Base-by-base conservation (phyloP, 2,329 filamentous ascomycete species). In the Alternaria dauci region DNA sequence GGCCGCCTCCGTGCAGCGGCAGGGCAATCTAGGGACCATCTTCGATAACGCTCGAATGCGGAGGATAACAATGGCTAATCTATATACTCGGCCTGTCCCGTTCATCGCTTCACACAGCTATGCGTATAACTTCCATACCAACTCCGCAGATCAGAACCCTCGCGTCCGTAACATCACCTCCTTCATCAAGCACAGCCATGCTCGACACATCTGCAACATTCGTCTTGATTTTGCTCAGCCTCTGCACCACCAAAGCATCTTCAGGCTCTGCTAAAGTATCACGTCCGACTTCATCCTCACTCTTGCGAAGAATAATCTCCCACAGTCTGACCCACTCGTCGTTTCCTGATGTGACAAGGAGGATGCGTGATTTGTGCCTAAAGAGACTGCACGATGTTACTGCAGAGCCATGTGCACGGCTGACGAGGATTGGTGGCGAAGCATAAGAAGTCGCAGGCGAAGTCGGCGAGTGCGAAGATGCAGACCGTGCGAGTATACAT, bases 401-500 rank as follows among this genome's bases (percentile, higher is more conserved):
- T 2, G 91, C 90, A 1, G 91, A 90, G 0, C 89, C 88, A 71
- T 95, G 92, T 0, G 91, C 89, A 2, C 83, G 82, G 25, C 81
- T 81, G 2, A 90, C 76, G 11, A 85, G 64, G 5, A 81, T 66
- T 1, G 78, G 80, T 9, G 55, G 55, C 11, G 52, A 53, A 8
- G 32, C 39, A 26, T 58, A 52, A 30, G 51, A 3, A 71, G 62
- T 48, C 58, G 68, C 14, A 74, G 70, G 39, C 68, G 74, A 34
- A 58, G 42, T 8, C 6, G 36, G 20, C 11, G 54, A 38, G 47
- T 20, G 41, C 20, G 51, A 23, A 14, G 39, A 12, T 3, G 52
- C 8, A 51, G 54, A 26, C 23, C 25, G 25, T n/a, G 50, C 57
- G 38, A 67, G 56, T 28, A 84, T 68, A 32, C 84, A 73, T 0